Evolutionary conservation across 2,329 filamentous ascomycete species (phyloP).

Genomic region (Ophiostoma angusticollis): DNA sequence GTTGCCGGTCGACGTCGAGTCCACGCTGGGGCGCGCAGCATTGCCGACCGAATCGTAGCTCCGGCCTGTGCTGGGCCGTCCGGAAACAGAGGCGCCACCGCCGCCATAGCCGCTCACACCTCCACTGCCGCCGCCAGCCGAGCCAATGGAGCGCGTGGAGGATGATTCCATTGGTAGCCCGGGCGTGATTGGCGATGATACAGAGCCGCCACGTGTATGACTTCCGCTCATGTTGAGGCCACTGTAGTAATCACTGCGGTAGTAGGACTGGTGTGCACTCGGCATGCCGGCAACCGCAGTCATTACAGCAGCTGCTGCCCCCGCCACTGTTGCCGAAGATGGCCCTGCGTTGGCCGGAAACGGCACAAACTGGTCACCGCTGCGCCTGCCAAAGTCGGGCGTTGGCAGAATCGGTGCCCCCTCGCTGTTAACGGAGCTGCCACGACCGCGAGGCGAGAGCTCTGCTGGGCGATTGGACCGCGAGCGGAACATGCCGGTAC

Average conservation of each 20-base stretch:
- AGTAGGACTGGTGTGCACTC: conserved; percentile 42
- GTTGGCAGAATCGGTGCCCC: conserved; percentile 49
- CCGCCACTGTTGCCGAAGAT: background rate
- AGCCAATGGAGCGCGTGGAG: conserved; percentile 33
- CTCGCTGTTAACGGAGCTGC: conserved; percentile 50
- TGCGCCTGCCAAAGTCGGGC: conserved; percentile 51
- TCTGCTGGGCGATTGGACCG: conserved; percentile 35
- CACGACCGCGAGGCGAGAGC: conserved; percentile 38
- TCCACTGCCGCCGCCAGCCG: conserved; percentile 27
- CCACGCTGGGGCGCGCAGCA: conserved; percentile 15
- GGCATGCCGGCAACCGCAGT: conserved; percentile 17
- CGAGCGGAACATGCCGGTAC: conserved; percentile 27
- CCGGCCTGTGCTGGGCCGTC: conserved; percentile 46
- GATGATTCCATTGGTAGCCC: conserved; percentile 28
- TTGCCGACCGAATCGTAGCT: conserved; percentile 39
- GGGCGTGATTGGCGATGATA: conserved; percentile 21
- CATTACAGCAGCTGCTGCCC: background rate
- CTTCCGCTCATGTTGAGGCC: conserved; percentile 21
- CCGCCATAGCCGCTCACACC: background rate
- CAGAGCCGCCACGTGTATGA: conserved; percentile 35
- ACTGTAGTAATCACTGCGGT: conserved; percentile 38
- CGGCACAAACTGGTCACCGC: conserved; percentile 55
- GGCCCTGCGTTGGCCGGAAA: conserved; percentile 35
- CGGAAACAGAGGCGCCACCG: conserved; percentile 17
- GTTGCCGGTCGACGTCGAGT: conserved; percentile 7